phyloP scores from a whole-genome alignment of 306 rosid species.

The Lupinus albus region DNA sequence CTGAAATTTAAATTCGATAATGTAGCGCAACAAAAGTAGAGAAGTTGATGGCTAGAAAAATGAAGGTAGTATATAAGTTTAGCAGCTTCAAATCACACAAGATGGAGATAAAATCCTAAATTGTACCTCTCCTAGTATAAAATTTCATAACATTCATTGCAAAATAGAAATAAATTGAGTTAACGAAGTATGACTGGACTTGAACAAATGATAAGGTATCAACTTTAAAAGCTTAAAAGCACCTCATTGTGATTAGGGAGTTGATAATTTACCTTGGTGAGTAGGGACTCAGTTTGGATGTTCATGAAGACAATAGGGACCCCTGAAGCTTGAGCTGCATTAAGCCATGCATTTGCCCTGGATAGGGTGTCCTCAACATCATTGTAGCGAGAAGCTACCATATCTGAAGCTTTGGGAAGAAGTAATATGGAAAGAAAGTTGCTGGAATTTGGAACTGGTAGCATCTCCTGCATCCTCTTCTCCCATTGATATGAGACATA shows the following conservation, averaged over 20 bases:
- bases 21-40: neutral
- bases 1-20: conserved; percentile 18
- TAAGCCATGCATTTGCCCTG: conserved; percentile 90
- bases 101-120: neutral
- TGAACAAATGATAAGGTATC: neutral
- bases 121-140: neutral
- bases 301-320: conserved; percentile 88
- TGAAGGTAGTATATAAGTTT: neutral
- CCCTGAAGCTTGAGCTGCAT: conserved; percentile 79
- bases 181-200: neutral
- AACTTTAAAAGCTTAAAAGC: neutral
- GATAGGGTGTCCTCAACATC: conserved; percentile 91
- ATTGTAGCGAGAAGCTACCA: conserved; percentile 71
- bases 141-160: neutral
- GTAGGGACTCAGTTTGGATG: conserved; percentile 88
- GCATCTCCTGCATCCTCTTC: conserved; percentile 75
- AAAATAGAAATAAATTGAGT: neutral
- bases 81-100: neutral
- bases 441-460: conserved; percentile 76
- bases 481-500: conserved; percentile 91
- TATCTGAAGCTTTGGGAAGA: conserved; percentile 88
- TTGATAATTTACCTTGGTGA: conserved; percentile 67
- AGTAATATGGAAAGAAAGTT: conserved; percentile 71
- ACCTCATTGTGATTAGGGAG: conserved; percentile 24
- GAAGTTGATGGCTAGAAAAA: neutral